Base-by-base conservation (phyloP, 495 filamentous ascomycete genomes). In the Viridothelium virens region DNA sequence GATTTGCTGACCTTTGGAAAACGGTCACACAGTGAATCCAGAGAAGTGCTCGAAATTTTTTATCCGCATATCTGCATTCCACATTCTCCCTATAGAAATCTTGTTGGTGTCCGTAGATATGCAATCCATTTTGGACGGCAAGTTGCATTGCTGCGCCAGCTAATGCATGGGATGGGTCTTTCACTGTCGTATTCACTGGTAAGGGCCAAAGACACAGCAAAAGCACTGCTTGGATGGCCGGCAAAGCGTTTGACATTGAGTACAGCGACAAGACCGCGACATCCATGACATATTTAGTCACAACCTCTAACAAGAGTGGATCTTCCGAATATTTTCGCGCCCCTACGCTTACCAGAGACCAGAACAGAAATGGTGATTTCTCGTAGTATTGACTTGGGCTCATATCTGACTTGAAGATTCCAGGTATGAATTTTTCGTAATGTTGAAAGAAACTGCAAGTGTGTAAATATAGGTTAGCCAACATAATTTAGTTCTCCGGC, bases 141-240 rank as follows among this genome's bases (percentile, higher is more conserved):
- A 59, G 53, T 18, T 59, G 53, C 53, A 59, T 59, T 7, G 53
- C 53, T 34, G 53, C 53, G 33, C 53, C 53, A 59, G 53, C 53
- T 31, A 59, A 59, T 34, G 53, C 53, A 36, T 59, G 53, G 11
- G 53, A 59, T 9, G 53, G 53, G 36, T 59, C 53, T 14, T 59
- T 59, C 6, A 59, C 53, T 1, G 53, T 59, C 7, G 53, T 59
- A 14, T 59, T 59, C n/a, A 59, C 53, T 5, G 53, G 53, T 36
- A 59, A 14, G 10, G 53, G 53, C 53, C 53, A 59, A 14, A 59
- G 53, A 59, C 53, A 59, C 7, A 59, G 53, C 31, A 59, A 59
- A 33, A 59, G 5, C 3, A 36, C 31, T 59, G 53, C 53, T 36
- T 59, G 53, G 5, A 59, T 59, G 11, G 53, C 53, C 5, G 53